These are phyloP conservation scores for Ophiostoma sp. DNA, from an alignment of 2,329 filamentous ascomycete genomes.

Conservation along the genomic window DNA sequence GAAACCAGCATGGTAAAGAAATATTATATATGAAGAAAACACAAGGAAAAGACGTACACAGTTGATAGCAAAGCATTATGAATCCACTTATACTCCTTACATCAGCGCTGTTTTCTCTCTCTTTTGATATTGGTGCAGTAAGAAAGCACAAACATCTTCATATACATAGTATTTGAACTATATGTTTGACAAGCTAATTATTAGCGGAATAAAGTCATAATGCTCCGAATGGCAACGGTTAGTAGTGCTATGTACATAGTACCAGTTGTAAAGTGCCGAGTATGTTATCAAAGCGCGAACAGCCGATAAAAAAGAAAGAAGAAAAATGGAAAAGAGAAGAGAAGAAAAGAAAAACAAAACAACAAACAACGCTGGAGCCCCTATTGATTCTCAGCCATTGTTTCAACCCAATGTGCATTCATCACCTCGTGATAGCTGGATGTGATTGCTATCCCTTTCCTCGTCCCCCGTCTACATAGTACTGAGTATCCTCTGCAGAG, in stretches of 20 bases:
- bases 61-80: not conserved
- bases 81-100: not conserved
- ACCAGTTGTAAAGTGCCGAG: not conserved
- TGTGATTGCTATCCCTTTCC: not conserved
- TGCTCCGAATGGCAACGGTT: not conserved
- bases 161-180: too few relatives aligned
- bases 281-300: not conserved
- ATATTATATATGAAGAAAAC: not conserved
- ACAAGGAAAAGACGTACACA: not conserved
- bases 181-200: not conserved
- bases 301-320: not conserved
- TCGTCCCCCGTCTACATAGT: not conserved
- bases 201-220: not conserved
- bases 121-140: too few relatives aligned
- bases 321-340: not conserved
- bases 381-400: not conserved
- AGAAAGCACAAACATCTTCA: too few relatives aligned
- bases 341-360: not conserved
- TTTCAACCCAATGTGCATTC: not conserved
- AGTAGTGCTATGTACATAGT: not conserved
- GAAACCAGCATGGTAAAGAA: not conserved
- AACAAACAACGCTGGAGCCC: not conserved
- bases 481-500: not conserved
- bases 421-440: slow-evolving; percentile 3
- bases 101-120: not conserved